These are phyloP conservation scores for Saturnispora halmiae DNA, from an alignment of 805 yeast genomes.

Conservation along the genomic window DNA sequence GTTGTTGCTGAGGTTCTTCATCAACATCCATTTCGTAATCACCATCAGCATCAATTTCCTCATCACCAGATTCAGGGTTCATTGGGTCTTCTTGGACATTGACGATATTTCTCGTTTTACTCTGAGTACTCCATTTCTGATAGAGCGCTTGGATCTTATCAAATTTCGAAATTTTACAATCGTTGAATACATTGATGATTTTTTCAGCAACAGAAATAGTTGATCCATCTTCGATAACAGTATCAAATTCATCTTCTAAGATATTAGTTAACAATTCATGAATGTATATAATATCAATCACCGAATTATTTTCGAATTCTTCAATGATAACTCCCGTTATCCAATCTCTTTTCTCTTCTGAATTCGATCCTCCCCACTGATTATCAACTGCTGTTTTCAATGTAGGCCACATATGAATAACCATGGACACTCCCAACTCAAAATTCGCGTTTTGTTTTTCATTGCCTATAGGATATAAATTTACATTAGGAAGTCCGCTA, in stretches of 20 bases:
- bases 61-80: conserved; percentile 47
- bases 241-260: conserved; percentile 93
- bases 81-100: conserved; percentile 50
- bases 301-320: conserved; percentile 50
- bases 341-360: conserved; percentile 93
- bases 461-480: conserved; percentile 29
- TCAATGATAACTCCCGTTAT: conserved; percentile 74
- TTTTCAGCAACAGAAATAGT: conserved; percentile 65
- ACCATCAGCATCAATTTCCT: conserved; percentile 36
- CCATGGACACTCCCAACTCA: conserved; percentile 90
- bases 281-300: conserved; percentile 67
- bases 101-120: conserved; percentile 31
- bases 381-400: conserved; percentile 82
- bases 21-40: conserved; percentile 33
- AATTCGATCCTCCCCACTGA: conserved; percentile 92
- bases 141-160: conserved; percentile 51
- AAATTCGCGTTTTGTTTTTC: conserved; percentile 73
- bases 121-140: conserved; percentile 42
- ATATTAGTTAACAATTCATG: conserved; percentile 82
- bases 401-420: conserved; percentile 84
- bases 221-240: conserved; percentile 79
- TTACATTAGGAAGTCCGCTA: conserved; percentile 19
- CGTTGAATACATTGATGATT: conserved; percentile 56
- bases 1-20: conserved; percentile 29
- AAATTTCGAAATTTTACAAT: conserved; percentile 48